These are phyloP conservation scores for Ichthyophonus hoferi DNA, from an alignment of 208 protist species.

Conservation along the genomic window DNA sequence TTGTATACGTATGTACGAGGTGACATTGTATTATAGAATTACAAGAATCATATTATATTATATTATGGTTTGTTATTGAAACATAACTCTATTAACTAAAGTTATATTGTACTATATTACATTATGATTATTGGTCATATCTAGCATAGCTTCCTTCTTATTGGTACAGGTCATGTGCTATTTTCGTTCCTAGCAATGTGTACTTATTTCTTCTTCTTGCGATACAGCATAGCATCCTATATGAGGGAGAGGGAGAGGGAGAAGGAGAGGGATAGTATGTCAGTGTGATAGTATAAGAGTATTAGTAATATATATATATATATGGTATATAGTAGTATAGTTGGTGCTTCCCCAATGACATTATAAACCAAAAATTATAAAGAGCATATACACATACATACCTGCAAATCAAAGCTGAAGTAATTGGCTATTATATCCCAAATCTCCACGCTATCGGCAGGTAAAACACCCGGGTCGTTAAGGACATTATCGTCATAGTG, in stretches of 20 bases:
- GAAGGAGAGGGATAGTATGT: neutral
- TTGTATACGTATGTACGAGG: too few relatives aligned
- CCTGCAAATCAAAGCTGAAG: slow-evolving; percentile 19
- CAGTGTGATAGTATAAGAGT: neutral
- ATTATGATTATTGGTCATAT: too few relatives aligned
- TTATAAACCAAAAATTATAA: neutral
- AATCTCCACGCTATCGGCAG: neutral
- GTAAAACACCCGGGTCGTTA: neutral
- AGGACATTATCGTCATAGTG: neutral
- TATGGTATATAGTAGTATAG: neutral
- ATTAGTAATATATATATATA: neutral
- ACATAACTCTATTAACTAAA: too few relatives aligned
- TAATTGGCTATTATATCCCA: slow-evolving; percentile 1
- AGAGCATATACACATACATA: neutral
- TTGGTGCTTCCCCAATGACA: neutral
- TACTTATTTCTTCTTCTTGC: slow-evolving; percentile 2
- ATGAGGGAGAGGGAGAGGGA: neutral
- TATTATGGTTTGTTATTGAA: too few relatives aligned
- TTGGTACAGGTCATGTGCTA: too few relatives aligned
- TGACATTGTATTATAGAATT: too few relatives aligned
- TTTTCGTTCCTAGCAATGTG: too few relatives aligned
- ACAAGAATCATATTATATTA: too few relatives aligned
- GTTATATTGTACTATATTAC: too few relatives aligned
- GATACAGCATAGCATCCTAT: neutral
- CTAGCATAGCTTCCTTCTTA: too few relatives aligned